Evolutionary conservation across 2,329 filamentous ascomycete species (phyloP), one percentile per base, ranked within the genome.

Genomic region (Ascochyta viciae-villosae): DNA sequence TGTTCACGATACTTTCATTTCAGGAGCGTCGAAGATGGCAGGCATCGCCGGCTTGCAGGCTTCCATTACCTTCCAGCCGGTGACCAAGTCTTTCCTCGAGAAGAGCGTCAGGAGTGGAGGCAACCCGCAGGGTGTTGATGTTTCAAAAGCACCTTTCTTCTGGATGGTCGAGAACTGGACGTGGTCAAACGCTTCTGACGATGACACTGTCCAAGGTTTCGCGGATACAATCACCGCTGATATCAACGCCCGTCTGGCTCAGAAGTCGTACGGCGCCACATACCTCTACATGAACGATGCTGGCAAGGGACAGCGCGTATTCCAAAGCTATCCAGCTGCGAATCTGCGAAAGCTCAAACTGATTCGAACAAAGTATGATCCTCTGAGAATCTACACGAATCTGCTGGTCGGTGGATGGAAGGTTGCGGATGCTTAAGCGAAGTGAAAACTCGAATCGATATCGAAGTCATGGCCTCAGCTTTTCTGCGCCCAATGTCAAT

Each of bases 341-440:
- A 74, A 74, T 53, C 35, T 75, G 24, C 47, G 58, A 45, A 62
- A 54, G 39, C 38, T 76, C 47, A 60, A 72, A 48, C 19, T 46
- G 37, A 64, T 75, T 40, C 71, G 73, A 38, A 46, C 53, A 2
- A 66, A 68, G 53, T 74, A 74, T 33, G 73, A 76, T 48, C 70
- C 69, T 3, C 50, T 59, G 1, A 64, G 61, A 26, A 54, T 71
- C 0, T 74, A 71, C 19, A 66, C 65, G 1, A 49, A 67, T 15
- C 29, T 69, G 15, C 62, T 68, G 53, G 58, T 61, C 15, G 64
- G 64, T 15, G 66, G 65, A 1, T 69, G 61, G 57, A 67, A 68
- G 27, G 60, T 68, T 1, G 56, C 42, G 0, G n/a, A 63, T 16
- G 56, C 50, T 41, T 50, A 33, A n/a, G 41, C 22, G 4, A 23